A percentile compares a stretch with the other conserved stretches of the same genome.
Conservation (phyloP, 345 rosid genomes). For the Eucalyptus marginata region DNA sequence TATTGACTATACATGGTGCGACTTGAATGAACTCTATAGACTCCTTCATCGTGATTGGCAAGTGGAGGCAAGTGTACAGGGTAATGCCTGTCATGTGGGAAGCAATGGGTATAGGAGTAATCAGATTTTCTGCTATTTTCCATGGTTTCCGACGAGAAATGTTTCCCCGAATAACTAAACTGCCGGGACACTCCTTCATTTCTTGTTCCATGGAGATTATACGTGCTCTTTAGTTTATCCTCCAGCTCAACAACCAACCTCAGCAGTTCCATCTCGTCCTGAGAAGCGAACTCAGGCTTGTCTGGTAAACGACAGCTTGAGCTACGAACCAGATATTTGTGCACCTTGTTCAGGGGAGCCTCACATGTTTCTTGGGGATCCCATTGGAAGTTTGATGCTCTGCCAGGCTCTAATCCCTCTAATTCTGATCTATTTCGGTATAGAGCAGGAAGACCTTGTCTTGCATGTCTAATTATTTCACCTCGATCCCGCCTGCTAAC, state of each 20-base stretch:
- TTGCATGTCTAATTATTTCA: not conserved
- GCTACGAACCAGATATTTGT: not conserved
- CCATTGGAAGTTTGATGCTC: not conserved
- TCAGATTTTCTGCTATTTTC: not conserved
- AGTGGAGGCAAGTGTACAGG: not conserved
- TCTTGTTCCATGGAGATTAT: not conserved
- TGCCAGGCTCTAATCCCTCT: not conserved
- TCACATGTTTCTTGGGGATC: not conserved
- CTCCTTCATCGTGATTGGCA: slow-evolving; percentile 1
- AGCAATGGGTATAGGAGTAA: not conserved
- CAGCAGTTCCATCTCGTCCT: slow-evolving; percentile 1
- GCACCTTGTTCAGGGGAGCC: not conserved
- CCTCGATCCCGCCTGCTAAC: not conserved
- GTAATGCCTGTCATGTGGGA: not conserved
- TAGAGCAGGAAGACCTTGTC: not conserved
- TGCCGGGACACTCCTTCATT: not conserved
- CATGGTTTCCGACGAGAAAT: slow-evolving; percentile 3
- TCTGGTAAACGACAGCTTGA: not conserved
- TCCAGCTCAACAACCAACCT: slow-evolving; percentile 1
- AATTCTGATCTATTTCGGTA: not conserved
- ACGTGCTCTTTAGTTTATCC: not conserved
- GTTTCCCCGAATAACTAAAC: not conserved
- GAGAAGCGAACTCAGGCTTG: not conserved
- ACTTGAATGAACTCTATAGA: not conserved
- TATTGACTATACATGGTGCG: not conserved